Base-by-base conservation (phyloP, 768 basidiomycete species). In the Leccinum olivaceopallidum region DNA sequence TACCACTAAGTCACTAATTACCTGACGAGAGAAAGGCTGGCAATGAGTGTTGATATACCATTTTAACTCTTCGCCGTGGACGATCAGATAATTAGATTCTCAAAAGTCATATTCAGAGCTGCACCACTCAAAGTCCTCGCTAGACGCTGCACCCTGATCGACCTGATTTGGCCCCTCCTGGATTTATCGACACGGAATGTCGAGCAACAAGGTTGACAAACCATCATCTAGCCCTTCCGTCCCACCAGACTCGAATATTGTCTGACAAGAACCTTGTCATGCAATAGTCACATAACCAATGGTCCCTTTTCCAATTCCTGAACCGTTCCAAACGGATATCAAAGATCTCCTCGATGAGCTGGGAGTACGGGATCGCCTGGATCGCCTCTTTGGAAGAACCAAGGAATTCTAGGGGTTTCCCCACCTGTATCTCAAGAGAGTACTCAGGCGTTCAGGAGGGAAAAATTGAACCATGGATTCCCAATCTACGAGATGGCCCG, bases 241-340 rank as follows among this genome's bases (percentile, higher is more conserved):
- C 50, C n/a, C 64, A 68, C 66, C 66, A 67, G 18, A 49, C 30
- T 14, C 53, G 60, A 22, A 65, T 14, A 10, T 47, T 58, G 18
- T 58, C 60, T 34, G 58, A 62, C 30, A 68, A 36, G 30, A 78
- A 48, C 53, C 60, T 59, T 5, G 42, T 54, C 54, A 78, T 67
- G 57, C 75, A 77, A 2, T 54, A 22, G 63, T 60, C n/a, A 60
- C 76, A 77, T n/a, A 76, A 18, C 66, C 73, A 72, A 30, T 75
- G 71, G 18, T 65, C 64, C 47, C 68, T 69, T 14, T 65, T 52
- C 76, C 74, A 76, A 56, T 66, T 13, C 37, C n/a, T 55, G 63
- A 71, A 71, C 18, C 6, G 20, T n/a, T 51, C 48, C 12, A 62
- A 69, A 26, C 63, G 57, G 37, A 69, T 51, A 50, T 64, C 62